Conservation (phyloP, 2,329 filamentous ascomycete species). For the Pseudogymnoascus sp. region DNA sequence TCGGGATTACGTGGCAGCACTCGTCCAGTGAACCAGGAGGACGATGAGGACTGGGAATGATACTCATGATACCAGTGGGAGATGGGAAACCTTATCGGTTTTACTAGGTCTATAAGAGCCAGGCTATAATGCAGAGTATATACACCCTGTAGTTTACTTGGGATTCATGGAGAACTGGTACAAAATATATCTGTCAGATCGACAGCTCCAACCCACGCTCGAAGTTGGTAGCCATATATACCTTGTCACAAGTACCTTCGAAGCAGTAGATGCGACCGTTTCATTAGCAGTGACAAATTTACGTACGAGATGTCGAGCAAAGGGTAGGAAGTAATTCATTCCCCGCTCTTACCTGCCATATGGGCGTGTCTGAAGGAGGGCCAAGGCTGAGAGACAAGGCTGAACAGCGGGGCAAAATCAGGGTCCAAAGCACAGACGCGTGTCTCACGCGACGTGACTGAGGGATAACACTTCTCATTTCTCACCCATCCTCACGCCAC, state of each 20-base stretch:
- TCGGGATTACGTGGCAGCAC: constrained; percentile 24
- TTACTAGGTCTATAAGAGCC: not conserved
- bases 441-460: constrained; percentile 9
- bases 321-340: not conserved
- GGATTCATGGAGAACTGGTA: not conserved
- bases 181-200: not conserved
- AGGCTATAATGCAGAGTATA: not conserved
- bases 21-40: constrained; percentile 25
- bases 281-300: not conserved
- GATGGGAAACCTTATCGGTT: not conserved
- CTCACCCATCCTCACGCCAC: not conserved
- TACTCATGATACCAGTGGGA: not conserved
- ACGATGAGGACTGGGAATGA: constrained; percentile 50
- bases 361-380: not conserved
- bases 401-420: not conserved
- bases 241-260: not conserved
- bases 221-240: not conserved
- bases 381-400: constrained; percentile 1
- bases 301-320: not conserved
- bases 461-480: constrained; percentile 9
- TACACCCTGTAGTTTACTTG: not conserved
- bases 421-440: constrained; percentile 7
- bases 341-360: not conserved
- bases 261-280: not conserved
- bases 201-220: not conserved